Conservation (phyloP, 2,329 filamentous ascomycete genomes). For the Basipetospora sp. region DNA sequence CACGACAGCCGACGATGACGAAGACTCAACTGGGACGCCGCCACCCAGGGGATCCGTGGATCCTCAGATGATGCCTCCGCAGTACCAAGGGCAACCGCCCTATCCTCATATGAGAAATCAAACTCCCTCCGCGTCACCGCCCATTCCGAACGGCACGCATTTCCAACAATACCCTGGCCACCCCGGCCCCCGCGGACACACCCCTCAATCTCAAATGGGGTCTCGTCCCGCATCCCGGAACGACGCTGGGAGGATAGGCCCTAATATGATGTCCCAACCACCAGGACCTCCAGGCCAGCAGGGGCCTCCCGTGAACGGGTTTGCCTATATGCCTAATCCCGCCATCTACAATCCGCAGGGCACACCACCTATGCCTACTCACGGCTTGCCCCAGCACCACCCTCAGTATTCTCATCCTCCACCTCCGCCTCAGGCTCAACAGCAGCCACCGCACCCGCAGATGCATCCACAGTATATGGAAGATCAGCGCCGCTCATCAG, state of each 20-base stretch:
- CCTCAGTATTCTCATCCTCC: constrained; percentile 19
- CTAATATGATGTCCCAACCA: constrained; percentile 52
- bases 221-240: constrained; percentile 62
- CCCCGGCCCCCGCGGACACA: constrained; percentile 49
- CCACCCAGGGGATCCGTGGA: constrained; percentile 49
- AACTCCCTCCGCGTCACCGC: constrained; percentile 76
- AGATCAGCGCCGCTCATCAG: constrained; percentile 58
- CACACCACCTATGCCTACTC: constrained; percentile 27
- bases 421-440: constrained; percentile 11
- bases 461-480: constrained; percentile 59
- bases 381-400: constrained; percentile 19
- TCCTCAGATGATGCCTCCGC: constrained; percentile 51
- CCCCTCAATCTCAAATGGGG: constrained; percentile 62
- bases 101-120: constrained; percentile 72
- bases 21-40: constrained; percentile 54
- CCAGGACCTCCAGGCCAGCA: constrained; percentile 32
- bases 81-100: constrained; percentile 52
- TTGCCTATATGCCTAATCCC: constrained; percentile 72
- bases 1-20: constrained; percentile 69
- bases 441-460: constrained; percentile 20
- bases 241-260: constrained; percentile 59
- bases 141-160: constrained; percentile 62
- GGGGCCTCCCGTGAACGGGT: constrained; percentile 49
- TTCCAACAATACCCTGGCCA: constrained; percentile 34
- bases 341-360: constrained; percentile 65